phyloP scores from a whole-genome alignment of 257 asterid genomes.

The Parsonsia alboflavescens region DNA sequence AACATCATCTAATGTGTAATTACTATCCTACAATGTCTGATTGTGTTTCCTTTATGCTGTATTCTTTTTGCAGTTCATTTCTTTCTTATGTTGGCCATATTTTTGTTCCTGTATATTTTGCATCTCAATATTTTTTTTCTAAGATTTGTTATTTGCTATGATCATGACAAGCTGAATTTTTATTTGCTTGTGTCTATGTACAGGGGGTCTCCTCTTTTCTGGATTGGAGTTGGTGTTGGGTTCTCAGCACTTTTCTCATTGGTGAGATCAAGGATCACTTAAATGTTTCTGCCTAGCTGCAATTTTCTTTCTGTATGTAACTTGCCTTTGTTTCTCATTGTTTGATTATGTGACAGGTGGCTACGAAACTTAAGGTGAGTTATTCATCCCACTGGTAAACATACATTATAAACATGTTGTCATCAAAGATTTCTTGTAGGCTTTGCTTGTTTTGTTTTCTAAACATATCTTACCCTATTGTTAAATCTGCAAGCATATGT shows the following conservation, averaged over 20 bases:
- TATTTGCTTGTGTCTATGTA: conserved; percentile 13
- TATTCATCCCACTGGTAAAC: conserved; percentile 17
- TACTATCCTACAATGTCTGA: not conserved
- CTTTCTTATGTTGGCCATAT: not conserved
- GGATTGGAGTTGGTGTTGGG: conserved; percentile 98
- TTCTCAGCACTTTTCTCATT: conserved; percentile 85
- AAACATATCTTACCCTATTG: not conserved
- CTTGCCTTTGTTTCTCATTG: conserved; percentile 15
- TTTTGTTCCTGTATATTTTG: not conserved
- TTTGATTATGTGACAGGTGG: conserved; percentile 51
- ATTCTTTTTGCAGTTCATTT: conserved; percentile 11
- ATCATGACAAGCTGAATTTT: conserved; percentile 2
- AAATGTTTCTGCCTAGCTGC: not conserved
- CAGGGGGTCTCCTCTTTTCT: conserved; percentile 92
- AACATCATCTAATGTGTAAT: conserved; percentile 67
- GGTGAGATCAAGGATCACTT: conserved; percentile 43
- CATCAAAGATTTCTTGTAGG: not conserved
- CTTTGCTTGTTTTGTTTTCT: not conserved
- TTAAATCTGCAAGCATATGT: not conserved
- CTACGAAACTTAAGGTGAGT: conserved; percentile 74
- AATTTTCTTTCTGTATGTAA: conserved; percentile 1
- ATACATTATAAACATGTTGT: conserved; percentile 10
- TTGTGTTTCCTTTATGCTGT: conserved; percentile 1
- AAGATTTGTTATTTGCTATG: not conserved
- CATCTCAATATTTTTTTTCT: not conserved